Base-by-base conservation (phyloP, 371 early-diverging fungal genomes). In the Saksenaea oblongispora region DNA sequence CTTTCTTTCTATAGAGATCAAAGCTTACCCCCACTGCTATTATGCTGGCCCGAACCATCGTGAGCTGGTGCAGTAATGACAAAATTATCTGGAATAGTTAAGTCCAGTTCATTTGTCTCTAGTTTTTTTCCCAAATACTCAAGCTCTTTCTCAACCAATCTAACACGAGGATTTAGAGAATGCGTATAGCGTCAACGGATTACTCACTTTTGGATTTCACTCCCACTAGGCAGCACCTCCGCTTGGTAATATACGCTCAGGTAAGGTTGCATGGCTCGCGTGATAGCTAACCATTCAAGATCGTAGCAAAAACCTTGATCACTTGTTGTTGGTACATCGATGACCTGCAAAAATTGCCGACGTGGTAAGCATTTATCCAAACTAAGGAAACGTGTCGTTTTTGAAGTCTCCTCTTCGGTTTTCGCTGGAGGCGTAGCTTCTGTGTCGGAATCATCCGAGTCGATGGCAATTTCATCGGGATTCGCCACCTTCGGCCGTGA, bases 211-310 rank as follows among this genome's bases (percentile, higher is more conserved):
- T 72, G 60, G 5, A 88, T 62, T 18, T 66, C 74, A 11, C 66
- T 71, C 10, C 87, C 76, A 0, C 22, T 35, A 2, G 91, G 90
- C 13, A 89, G 44, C 5, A 67, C 34, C 31, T 63, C 69, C 39
- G 83, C 84, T 1, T 79, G 61, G 15, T 61, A 26, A 3, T 67
- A 26, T 5, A 80, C 27, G 27, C 77, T 76, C 11, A 90, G 63
- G 56, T 83, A 87, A 15, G 81, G 71, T 31, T 87, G 69, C 47
- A 87, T 86, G 3, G 87, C 88, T 27, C 82, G 71, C 34, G 89
- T 78, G 56, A 95, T 91, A 5, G 95, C 88, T 11, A 95, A 75
- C 95, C 95, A 95, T 69, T 94, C 94, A 59, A 86, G 80, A 63
- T 95, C 95, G 60, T 93, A 92, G 7, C 56, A 65, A 59, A 94